These are phyloP conservation scores for Malassezia japonica DNA, from an alignment of 1,284 basidiomycete genomes.

Conservation along the genomic window DNA sequence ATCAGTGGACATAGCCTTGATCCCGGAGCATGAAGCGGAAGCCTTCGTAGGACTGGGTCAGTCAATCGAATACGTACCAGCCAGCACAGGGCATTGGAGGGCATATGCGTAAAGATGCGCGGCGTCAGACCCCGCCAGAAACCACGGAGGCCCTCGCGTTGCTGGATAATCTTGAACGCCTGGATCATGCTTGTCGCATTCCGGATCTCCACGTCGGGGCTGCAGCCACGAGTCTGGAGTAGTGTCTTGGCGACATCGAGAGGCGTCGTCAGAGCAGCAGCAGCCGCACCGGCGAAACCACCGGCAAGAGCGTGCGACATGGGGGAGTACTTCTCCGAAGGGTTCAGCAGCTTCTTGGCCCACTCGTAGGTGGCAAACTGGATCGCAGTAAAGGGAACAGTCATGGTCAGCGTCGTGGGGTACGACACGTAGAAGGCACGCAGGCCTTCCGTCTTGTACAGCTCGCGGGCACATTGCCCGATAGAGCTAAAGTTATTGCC, in stretches of 20 bases:
- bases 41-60: slow-evolving; percentile 39
- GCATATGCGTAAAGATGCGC: slow-evolving; percentile 87
- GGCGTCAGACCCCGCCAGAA: slow-evolving; percentile 81
- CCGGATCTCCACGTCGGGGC: slow-evolving; percentile 70
- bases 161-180: slow-evolving; percentile 79
- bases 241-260: slow-evolving; percentile 98
- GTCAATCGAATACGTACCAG: slow-evolving; percentile 49
- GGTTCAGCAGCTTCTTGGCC: slow-evolving; percentile 78
- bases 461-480: slow-evolving; percentile 66
- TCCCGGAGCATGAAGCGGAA: slow-evolving; percentile 45
- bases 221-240: slow-evolving; percentile 83
- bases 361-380: slow-evolving; percentile 97
- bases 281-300: slow-evolving; percentile 82
- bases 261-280: slow-evolving; percentile 89
- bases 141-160: slow-evolving; percentile 71
- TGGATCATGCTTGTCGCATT: slow-evolving; percentile 74
- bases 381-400: slow-evolving; percentile 93
- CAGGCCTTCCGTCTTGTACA: slow-evolving; percentile 78
- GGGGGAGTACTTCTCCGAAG: slow-evolving; percentile 76
- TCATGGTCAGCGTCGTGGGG: slow-evolving; percentile 86
- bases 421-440: slow-evolving; percentile 95
- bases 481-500: slow-evolving; percentile 81
- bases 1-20: not conserved
- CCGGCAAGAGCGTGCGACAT: slow-evolving; percentile 81
- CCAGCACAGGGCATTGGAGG: slow-evolving; percentile 95